Percentiles rank a stretch among this genome's conserved stretches.
Conservation (phyloP, 306 rosid species). For the Cucumis hystrix region DNA sequence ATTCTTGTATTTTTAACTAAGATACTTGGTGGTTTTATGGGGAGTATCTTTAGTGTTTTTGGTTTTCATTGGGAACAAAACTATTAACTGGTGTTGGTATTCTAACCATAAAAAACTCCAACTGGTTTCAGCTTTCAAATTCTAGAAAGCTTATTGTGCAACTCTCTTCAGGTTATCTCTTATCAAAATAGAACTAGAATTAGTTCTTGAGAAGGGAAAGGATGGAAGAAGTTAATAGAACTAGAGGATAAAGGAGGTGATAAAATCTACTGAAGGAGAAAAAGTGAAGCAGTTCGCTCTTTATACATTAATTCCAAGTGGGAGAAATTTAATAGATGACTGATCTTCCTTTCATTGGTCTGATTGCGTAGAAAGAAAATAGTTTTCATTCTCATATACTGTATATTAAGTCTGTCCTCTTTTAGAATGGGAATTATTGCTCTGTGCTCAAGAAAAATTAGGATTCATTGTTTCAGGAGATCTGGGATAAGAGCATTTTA, state of each 20-base stretch:
- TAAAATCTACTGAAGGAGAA: not conserved
- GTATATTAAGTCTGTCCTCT: not conserved
- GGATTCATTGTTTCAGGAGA: constrained; percentile 13
- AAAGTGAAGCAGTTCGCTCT: not conserved
- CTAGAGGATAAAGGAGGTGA: not conserved
- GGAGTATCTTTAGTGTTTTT: not conserved
- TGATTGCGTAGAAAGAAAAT: not conserved
- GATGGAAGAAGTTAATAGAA: not conserved
- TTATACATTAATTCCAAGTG: not conserved
- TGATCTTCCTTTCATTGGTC: not conserved
- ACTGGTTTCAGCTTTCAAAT: not conserved
- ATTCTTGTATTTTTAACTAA: too few relatives aligned
- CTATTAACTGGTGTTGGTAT: not conserved
- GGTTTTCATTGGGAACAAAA: not conserved
- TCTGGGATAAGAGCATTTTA: constrained; percentile 15
- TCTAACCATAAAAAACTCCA: not conserved
- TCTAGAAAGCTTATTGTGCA: not conserved
- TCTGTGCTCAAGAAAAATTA: not conserved
- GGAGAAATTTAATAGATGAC: not conserved
- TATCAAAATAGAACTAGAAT: not conserved
- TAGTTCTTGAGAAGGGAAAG: not conserved
- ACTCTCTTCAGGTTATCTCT: not conserved
- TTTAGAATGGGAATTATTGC: not conserved
- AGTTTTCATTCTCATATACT: not conserved
- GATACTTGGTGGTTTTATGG: too few relatives aligned